Conservation (phyloP, 164 flowering plant genomes). For the Taxillus chinensis region DNA sequence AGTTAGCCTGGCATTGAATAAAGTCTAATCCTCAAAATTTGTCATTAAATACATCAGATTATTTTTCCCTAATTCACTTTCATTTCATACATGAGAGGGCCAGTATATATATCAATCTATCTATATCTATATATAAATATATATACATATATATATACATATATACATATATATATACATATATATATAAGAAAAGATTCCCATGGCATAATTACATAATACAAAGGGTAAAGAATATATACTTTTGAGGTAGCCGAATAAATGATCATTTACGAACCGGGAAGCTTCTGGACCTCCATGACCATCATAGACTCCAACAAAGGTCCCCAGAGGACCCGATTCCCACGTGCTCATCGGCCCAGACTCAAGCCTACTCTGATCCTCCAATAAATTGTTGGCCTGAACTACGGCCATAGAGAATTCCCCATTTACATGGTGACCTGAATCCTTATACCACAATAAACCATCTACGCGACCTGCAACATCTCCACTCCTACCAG, state of each 20-base stretch:
- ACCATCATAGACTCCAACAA: slow-evolving; percentile 88
- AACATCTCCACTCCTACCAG: slow-evolving; percentile 27
- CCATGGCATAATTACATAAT: neutral
- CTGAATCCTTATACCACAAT: slow-evolving; percentile 77
- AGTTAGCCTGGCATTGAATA: no score
- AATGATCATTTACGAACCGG: slow-evolving; percentile 49
- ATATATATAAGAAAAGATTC: no score
- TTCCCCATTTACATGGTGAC: slow-evolving; percentile 69
- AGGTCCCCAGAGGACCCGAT: slow-evolving; percentile 74
- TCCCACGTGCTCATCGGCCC: slow-evolving; percentile 64
- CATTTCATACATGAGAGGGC: no score
- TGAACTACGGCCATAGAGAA: slow-evolving; percentile 88
- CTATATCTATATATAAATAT: no score
- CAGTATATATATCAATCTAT: no score
- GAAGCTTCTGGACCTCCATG: slow-evolving; percentile 96
- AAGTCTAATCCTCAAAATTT: no score
- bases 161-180: no score
- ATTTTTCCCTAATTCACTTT: no score
- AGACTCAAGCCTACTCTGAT: slow-evolving; percentile 77
- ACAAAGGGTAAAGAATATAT: slow-evolving; percentile 17
- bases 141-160: no score
- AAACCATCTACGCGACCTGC: slow-evolving; percentile 56
- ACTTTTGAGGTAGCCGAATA: slow-evolving; percentile 69
- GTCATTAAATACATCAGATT: no score
- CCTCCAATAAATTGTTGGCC: slow-evolving; percentile 73